Percentiles rank a stretch among this genome's conserved stretches.
phyloP scores from a whole-genome alignment of 345 rosid genomes.

The Angophora floribunda region DNA sequence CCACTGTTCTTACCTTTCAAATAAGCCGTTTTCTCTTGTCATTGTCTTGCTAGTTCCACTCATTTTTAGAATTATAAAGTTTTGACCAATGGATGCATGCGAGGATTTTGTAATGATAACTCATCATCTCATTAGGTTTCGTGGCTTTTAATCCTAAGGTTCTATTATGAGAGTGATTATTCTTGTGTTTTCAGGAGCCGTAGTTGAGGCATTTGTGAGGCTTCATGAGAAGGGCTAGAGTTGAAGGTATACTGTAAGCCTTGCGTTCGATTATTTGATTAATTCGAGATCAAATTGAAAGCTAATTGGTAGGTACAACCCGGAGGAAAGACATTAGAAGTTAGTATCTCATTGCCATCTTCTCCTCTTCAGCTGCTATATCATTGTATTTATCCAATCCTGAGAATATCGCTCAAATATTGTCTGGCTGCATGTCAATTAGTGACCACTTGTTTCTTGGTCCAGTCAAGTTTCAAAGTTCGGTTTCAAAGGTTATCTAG shows the following conservation, averaged over 20 bases:
- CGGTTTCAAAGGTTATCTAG: too few relatives aligned
- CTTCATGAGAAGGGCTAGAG: conserved; percentile 94
- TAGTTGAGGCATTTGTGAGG: conserved; percentile 79
- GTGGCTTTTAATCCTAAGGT: neutral
- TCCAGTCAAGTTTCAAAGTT: neutral
- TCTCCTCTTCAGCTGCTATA: neutral
- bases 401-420: neutral
- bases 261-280: neutral
- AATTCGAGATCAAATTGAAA: neutral
- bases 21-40: neutral
- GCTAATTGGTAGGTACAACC: neutral
- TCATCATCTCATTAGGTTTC: neutral
- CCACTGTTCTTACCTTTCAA: neutral
- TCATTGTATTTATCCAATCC: neutral
- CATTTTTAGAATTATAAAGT: neutral
- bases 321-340: neutral
- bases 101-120: neutral
- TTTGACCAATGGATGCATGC: neutral
- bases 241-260: conserved; percentile 43
- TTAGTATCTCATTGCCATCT: neutral
- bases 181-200: conserved; percentile 60
- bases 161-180: conserved; percentile 14
- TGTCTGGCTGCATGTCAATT: neutral
- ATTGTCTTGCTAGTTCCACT: neutral
- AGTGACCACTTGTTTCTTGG: neutral